Base-by-base conservation (phyloP, 768 basidiomycete species). In the Gyrodon lividus region DNA sequence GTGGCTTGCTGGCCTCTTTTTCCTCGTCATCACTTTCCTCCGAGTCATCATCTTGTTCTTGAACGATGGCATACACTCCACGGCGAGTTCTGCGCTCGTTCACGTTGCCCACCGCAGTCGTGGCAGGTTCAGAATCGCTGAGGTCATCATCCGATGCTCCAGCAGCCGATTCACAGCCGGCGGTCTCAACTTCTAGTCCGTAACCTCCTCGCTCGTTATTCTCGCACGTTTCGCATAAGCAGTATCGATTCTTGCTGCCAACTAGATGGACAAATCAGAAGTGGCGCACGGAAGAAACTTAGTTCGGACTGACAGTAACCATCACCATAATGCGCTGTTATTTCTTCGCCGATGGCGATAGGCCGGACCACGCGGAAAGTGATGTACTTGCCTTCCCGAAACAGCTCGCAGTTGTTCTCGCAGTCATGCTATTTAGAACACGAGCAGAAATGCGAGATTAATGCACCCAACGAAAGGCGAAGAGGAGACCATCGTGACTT, bases 291-390 rank as follows among this genome's bases (percentile, higher is more conserved):
- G 55, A 56, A 56, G 54, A 60, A 59, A 47, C 56, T 50, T 43
- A 54, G 53, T 43, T 51, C 34, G 52, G 44, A 82, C 88, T 72
- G 66, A 93, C 90, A 93, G 68, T 93, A 93, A 41, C 87, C 87
- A 70, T 92, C 89, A 40, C 92, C 91, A 63, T 93, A 93, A 66
- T 91, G 89, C 38, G 91, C 91, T 26, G 90, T 91, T 41, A 93
- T 86, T 69, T 93, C 91, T 69, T 93, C 90, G 28, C 90, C 91
- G 22, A 87, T 72, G 38, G 78, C 75, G 62, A 93, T 92, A 50
- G 84, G 79, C 68, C 84, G 81, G 65, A 92, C 77, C 51, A 88
- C 87, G 37, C 89, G 83, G 70, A 93, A 93, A 23, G 92, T 92
- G 71, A 93, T 92, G 64, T 91, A 90, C 65, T 83, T 82, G 42